These are phyloP conservation scores for Sphagnum tenellum DNA, from an alignment of 225 moss, liverwort and hornwort species.

Conservation along the genomic window DNA sequence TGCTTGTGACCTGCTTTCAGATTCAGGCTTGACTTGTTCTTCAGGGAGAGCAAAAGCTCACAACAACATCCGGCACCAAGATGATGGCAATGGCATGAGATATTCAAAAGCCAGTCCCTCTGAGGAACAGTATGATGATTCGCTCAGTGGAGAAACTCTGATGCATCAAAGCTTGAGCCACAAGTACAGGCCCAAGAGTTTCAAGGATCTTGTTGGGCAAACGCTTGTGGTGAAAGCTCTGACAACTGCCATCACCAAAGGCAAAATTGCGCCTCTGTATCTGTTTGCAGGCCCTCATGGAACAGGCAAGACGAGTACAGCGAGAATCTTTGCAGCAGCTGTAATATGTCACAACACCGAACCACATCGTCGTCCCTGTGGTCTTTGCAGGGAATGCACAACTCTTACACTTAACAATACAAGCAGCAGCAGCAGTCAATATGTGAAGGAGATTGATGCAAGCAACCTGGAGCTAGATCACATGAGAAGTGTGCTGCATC, in stretches of 20 bases:
- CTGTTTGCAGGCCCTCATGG: constrained; percentile 72
- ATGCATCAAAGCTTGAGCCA: constrained; percentile 48
- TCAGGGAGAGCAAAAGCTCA: too few species aligned
- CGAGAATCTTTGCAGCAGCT: constrained; percentile 74
- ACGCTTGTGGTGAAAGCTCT: constrained; percentile 70
- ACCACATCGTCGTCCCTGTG: constrained; percentile 60
- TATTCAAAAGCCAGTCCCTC: too few species aligned
- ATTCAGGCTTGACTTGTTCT: too few species aligned
- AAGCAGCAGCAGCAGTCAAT: constrained; percentile 15
- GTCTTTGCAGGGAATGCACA: constrained; percentile 62
- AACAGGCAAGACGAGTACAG: constrained; percentile 66
- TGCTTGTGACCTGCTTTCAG: too few species aligned
- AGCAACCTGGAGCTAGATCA: constrained; percentile 37
- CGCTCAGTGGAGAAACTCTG: too few species aligned
- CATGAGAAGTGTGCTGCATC: constrained; percentile 42
- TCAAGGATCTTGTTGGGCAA: constrained; percentile 78
- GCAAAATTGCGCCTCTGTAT: constrained; percentile 67
- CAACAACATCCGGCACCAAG: too few species aligned
- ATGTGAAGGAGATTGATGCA: constrained; percentile 63
- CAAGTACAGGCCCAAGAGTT: constrained; percentile 66
- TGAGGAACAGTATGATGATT: too few species aligned
- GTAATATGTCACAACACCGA: constrained; percentile 56
- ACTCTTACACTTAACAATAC: constrained; percentile 26
- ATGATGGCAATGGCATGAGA: too few species aligned
- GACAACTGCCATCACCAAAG: constrained; percentile 46